Conservation (phyloP, 305 asterid genomes). For the Fraxinus ornus region DNA sequence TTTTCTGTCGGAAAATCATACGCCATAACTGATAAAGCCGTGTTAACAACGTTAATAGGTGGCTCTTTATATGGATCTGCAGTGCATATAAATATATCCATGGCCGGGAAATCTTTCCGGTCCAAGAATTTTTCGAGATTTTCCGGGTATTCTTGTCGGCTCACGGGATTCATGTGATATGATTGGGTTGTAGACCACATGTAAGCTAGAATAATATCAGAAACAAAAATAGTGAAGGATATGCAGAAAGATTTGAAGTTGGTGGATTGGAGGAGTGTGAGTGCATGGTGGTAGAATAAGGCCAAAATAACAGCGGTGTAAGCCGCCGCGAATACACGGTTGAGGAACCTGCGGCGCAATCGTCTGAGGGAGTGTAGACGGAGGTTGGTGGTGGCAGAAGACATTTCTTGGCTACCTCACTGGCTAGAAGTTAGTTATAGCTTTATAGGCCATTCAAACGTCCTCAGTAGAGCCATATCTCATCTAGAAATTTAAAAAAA, state of each 20-base stretch:
- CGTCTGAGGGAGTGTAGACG: conserved; percentile 49
- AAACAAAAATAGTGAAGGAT: conserved; percentile 37
- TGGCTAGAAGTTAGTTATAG: not conserved
- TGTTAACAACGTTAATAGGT: conserved; percentile 61
- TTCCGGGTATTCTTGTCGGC: conserved; percentile 42
- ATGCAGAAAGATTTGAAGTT: conserved; percentile 29
- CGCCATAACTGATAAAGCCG: conserved; percentile 83
- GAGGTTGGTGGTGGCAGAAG: conserved; percentile 15
- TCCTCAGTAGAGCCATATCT: not conserved
- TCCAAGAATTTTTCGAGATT: conserved; percentile 32
- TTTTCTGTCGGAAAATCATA: conserved; percentile 75
- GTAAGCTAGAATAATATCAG: conserved; percentile 58
- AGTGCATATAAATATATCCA: conserved; percentile 81
- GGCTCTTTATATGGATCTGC: conserved; percentile 88
- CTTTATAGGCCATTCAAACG: not conserved
- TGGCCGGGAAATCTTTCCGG: conserved; percentile 43
- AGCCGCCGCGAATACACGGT: conserved; percentile 59
- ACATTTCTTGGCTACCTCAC: conserved; percentile 22
- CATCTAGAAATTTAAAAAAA: not conserved
- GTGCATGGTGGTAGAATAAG: conserved; percentile 51
- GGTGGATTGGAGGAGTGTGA: conserved; percentile 34
- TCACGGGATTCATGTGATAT: conserved; percentile 60
- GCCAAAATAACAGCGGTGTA: conserved; percentile 43
- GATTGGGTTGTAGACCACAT: conserved; percentile 66
- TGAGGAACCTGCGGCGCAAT: conserved; percentile 45